phyloP scores from a whole-genome alignment of 2,329 filamentous ascomycete species.

The Xylaria sp. region DNA sequence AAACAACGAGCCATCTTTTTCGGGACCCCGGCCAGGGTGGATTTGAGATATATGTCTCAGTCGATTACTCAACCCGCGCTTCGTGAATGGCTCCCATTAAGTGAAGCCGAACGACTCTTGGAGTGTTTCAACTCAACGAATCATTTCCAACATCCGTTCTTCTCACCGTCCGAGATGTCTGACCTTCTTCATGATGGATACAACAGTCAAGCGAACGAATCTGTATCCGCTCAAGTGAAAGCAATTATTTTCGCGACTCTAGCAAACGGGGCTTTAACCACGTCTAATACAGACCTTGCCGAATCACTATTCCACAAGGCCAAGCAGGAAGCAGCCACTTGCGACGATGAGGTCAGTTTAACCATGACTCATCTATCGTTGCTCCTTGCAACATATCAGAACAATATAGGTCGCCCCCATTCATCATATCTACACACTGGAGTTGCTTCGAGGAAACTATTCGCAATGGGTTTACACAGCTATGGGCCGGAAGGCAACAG shows the following conservation, averaged over 20 bases:
- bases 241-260: slow-evolving; percentile 16
- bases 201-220: slow-evolving; percentile 1
- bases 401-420: slow-evolving; percentile 28
- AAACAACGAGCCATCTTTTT: slow-evolving; percentile 29
- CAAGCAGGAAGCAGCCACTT: slow-evolving; percentile 22
- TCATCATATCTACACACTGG: slow-evolving; percentile 30
- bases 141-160: slow-evolving; percentile 25
- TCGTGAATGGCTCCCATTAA: slow-evolving; percentile 20
- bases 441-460: slow-evolving; percentile 25
- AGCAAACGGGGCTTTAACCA: slow-evolving; percentile 23
- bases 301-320: slow-evolving; percentile 25
- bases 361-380: slow-evolving; percentile 30
- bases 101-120: slow-evolving; percentile 17
- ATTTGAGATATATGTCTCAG: slow-evolving; percentile 7
- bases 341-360: slow-evolving; percentile 26
- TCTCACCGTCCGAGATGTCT: slow-evolving; percentile 14
- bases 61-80: slow-evolving; percentile 3
- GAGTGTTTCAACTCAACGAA: slow-evolving; percentile 23
- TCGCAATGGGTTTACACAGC: slow-evolving; percentile 25
- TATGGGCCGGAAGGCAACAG: slow-evolving; percentile 13
- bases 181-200: slow-evolving; percentile 21
- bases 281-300: slow-evolving; percentile 20
- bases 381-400: slow-evolving; percentile 26
- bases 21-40: slow-evolving; percentile 27
- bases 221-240: slow-evolving; percentile 14